These are phyloP conservation scores for Aegilops bicornis DNA, from an alignment of 176 grass and related monocot species.

Conservation along the genomic window DNA sequence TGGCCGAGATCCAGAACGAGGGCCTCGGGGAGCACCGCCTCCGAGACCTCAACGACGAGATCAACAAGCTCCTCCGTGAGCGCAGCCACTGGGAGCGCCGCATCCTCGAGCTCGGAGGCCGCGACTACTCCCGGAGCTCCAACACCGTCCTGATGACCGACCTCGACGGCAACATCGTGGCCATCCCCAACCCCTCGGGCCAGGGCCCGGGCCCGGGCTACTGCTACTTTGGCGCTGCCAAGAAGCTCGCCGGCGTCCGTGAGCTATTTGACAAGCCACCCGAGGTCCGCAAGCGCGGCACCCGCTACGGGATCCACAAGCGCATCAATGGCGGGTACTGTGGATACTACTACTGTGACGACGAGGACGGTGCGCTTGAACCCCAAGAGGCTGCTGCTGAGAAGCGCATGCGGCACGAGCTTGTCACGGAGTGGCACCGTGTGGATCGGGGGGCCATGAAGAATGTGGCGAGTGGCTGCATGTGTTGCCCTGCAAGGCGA, in stretches of 20 bases:
- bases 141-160: slow-evolving; percentile 92
- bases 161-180: slow-evolving; percentile 87
- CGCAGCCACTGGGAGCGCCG: slow-evolving; percentile 93
- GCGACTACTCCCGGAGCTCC: slow-evolving; percentile 70
- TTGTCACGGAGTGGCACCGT: slow-evolving; percentile 62
- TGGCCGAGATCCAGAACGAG: slow-evolving; percentile 95
- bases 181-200: slow-evolving; percentile 81
- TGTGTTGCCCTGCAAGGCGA: slow-evolving; percentile 61
- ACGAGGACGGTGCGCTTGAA: slow-evolving; percentile 90
- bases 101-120: slow-evolving; percentile 82
- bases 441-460: slow-evolving; percentile 87
- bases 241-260: slow-evolving; percentile 84
- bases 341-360: slow-evolving; percentile 60
- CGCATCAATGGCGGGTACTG: slow-evolving; percentile 81
- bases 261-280: slow-evolving; percentile 97
- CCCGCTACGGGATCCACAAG: slow-evolving; percentile 85
- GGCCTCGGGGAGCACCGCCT: slow-evolving; percentile 94
- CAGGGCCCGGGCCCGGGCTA: slow-evolving; percentile 88
- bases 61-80: slow-evolving; percentile 97
- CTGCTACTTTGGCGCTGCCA: slow-evolving; percentile 91
- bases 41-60: slow-evolving; percentile 95
- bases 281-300: slow-evolving; percentile 67
- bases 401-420: slow-evolving; percentile 55
- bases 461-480: slow-evolving; percentile 58
- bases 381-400: slow-evolving; percentile 66